A percentile compares a stretch with the other conserved stretches of the same genome.
Evolutionary conservation across 768 basidiomycete genomes (phyloP).

Genomic region (Inosperma sp.): DNA sequence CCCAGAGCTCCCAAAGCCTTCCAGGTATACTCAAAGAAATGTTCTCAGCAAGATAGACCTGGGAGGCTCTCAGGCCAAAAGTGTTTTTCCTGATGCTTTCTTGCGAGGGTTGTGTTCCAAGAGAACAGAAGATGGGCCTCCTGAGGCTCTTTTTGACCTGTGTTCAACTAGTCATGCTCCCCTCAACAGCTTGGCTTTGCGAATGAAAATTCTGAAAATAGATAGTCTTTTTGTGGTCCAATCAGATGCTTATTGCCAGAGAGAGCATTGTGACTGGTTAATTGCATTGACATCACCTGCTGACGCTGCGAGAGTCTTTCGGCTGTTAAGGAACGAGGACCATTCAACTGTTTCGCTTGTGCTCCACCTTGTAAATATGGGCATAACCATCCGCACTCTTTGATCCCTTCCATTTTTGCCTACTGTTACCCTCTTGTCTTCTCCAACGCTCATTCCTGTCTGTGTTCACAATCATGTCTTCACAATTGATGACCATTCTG

Average conservation of each 20-base stretch:
- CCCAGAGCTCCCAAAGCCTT: too few species aligned
- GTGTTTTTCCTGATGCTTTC: too few species aligned
- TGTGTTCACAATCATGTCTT: background rate
- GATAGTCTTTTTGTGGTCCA: background rate
- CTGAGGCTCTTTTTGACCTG: background rate
- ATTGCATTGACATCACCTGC: background rate
- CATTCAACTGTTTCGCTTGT: background rate
- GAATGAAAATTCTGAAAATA: background rate
- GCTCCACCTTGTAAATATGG: background rate
- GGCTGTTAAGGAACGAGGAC: background rate
- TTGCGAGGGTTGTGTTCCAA: background rate
- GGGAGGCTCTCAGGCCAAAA: too few species aligned
- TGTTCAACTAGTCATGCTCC: background rate
- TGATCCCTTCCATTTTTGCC: background rate
- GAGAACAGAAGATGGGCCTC: background rate
- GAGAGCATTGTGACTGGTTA: background rate
- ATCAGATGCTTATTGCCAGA: background rate
- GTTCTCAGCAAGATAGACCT: too few species aligned
- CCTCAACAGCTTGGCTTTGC: background rate
- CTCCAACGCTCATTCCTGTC: background rate
- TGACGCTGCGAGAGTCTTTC: background rate
- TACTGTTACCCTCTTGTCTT: background rate
- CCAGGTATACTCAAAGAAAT: too few species aligned
- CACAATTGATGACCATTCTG: background rate
- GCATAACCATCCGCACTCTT: background rate